Base-by-base conservation (phyloP, 345 rosid species). In the Salix suchowensis region DNA sequence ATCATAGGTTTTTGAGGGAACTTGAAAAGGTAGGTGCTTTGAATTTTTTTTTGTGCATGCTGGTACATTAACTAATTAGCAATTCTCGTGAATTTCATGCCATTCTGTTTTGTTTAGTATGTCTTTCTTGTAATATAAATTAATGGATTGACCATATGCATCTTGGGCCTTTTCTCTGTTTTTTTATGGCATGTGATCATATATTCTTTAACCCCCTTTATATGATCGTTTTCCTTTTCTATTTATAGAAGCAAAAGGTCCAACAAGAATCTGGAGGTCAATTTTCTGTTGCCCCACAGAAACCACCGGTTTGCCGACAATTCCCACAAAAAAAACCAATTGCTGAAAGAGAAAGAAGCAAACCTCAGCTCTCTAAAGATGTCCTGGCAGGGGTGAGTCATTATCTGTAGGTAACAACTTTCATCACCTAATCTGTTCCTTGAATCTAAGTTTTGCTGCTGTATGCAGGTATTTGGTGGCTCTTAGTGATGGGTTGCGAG, bases 251-350 rank as follows among this genome's bases (percentile, higher is more conserved):
- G 84, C 97, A 84, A 66, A 90, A 90, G 84, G 81, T 80, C 72
- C 88, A 77, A 72, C 78, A 84, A 69, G 94, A 83, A 42, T 79
- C 91, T 0, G 86, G 74, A 61, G 67, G 81, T 4, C 86, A 84
- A 80, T 70, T 74, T 50, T 74, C 88, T 18, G 82, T 54, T 46
- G 67, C 30, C 44, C 44, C 44, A 32, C 90, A 39, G 69, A 60
- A 55, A 42, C 69, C 79, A 5, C 89, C 89, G 82, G 76, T 78
- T 58, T 72, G 88, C 77, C 94, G 91, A 21, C 86, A 88, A 58
- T 90, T 93, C 76, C 85, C 84, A 19, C 98, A 91, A 88, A 93
- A 82, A 82, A 85, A 83, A 79, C 89, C 98, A 37, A 86, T 95
- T 23, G 83, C 76, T 36, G 84, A 84, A 74, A 61, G 83, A 34